phyloP scores from a whole-genome alignment of 2,329 filamentous ascomycete species.

The Pseudogymnoascus sp. region DNA sequence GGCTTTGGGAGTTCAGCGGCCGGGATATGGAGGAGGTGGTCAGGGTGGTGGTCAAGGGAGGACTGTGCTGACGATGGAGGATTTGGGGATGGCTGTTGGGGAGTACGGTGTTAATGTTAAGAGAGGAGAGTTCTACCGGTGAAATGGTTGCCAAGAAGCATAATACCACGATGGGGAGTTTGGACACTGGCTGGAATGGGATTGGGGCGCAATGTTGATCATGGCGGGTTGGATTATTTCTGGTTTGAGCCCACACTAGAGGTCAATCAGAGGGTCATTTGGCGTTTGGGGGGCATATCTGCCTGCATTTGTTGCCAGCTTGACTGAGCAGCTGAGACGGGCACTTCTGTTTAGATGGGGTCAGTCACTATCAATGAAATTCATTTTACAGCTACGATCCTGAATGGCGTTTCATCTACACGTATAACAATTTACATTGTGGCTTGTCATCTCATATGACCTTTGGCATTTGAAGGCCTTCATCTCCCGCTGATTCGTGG shows the following conservation, averaged over 20 bases:
- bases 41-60: slow-evolving; percentile 82
- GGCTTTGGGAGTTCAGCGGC: slow-evolving; percentile 50
- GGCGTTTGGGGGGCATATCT: neutral
- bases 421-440: neutral
- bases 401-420: neutral
- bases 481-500: too few species aligned
- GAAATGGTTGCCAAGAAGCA: slow-evolving; percentile 15
- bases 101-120: slow-evolving; percentile 98
- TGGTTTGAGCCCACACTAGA: neutral
- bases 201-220: slow-evolving; percentile 2
- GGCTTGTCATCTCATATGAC: too few species aligned
- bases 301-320: neutral
- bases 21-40: slow-evolving; percentile 79
- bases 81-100: slow-evolving; percentile 92
- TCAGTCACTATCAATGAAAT: neutral
- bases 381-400: neutral
- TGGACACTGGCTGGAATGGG: neutral
- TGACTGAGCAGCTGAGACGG: neutral
- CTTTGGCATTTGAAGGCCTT: too few species aligned
- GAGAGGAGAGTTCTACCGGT: slow-evolving; percentile 93
- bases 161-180: slow-evolving; percentile 4
- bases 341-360: neutral
- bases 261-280: neutral
- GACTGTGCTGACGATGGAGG: slow-evolving; percentile 97
- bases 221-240: neutral